Conservation (phyloP, 1,284 basidiomycete species). For the Apiotrichum akiyoshidainum region DNA sequence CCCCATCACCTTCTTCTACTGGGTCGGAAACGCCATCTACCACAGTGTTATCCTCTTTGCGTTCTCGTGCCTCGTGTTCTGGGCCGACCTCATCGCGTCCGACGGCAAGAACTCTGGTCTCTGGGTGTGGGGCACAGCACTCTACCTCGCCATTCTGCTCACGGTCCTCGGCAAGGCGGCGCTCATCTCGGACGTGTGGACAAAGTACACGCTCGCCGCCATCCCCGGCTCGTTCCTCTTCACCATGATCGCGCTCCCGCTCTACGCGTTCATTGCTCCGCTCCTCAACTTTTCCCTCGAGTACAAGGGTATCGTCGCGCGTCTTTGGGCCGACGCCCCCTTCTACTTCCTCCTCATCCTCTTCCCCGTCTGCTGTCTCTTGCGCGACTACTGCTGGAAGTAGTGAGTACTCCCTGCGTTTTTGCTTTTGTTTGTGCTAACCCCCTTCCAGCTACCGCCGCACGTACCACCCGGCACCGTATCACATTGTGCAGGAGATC, state of each 20-base stretch:
- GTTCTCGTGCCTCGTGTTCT: conserved; percentile 86
- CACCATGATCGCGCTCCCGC: conserved; percentile 86
- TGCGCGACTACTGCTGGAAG: conserved; percentile 94
- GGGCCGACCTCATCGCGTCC: conserved; percentile 78
- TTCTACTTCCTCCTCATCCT: conserved; percentile 89
- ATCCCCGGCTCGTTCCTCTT: conserved; percentile 96
- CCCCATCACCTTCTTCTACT: conserved; percentile 87
- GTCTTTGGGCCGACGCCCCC: conserved; percentile 77
- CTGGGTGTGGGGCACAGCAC: conserved; percentile 97
- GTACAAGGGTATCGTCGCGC: conserved; percentile 78
- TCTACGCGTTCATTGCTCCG: conserved; percentile 87
- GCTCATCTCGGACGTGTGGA: conserved; percentile 97
- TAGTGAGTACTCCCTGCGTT: conserved; percentile 54
- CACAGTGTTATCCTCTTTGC: conserved; percentile 86
- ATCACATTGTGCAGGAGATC: conserved; percentile 94
- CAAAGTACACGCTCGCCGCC: conserved; percentile 94
- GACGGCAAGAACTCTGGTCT: conserved; percentile 81
- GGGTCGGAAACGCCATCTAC: conserved; percentile 90
- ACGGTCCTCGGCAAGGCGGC: conserved; percentile 98
- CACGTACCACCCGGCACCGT: conserved; percentile 83
- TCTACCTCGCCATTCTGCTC: conserved; percentile 87
- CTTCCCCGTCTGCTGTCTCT: conserved; percentile 81
- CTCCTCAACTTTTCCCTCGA: conserved; percentile 82
- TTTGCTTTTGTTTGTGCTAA: not conserved
- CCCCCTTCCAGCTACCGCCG: conserved; percentile 66